Base-by-base conservation (phyloP, 129 eudicot genomes). In the Mikania micrantha region DNA sequence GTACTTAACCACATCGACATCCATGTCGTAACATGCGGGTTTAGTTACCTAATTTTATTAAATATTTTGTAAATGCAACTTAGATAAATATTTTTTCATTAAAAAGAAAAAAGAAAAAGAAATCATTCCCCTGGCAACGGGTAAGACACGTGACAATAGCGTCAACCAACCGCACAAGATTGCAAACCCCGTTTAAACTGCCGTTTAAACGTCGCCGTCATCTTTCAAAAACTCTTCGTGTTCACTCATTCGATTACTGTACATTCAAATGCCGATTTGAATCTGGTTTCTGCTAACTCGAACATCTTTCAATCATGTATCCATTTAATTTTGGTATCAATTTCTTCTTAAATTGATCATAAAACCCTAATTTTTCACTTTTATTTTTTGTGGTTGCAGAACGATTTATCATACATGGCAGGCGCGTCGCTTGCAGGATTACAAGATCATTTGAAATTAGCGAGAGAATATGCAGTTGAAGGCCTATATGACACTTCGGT, bases 381-480 rank as follows among this genome's bases (percentile, higher is more conserved):
- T 28, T 22, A 15, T n/a, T 6, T n/a, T 20, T 17, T 53, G 22
- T 27, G 9, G 39, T 21, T 17, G 27, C 40, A 5, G 41, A 47
- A 48, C 57, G 57, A 59, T 71, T 45, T 45, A 44, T 58, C 29
- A 58, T 3, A 20, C 41, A 71, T 71, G 75, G 58, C 75, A 58
- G 92, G 85, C 70, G 58, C 97, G 24, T 75, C 96, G 49, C 71
- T 88, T 38, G 73, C 89, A 13, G 99, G 96, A 5, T 79, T 93
- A 64, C 99, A 84, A 72, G 99, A 93, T 79, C 99, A 93, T 50
- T 78, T 89, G 56, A 93, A 93, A 66, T 64, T 93, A 62, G 99
- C 99, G 15, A 84, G 99, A 57, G 96, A 93, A 54, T 93, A 93
- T 64, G 96, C 99, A 0, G 57, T 86, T n/a, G 99, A 93, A n/a